A percentile compares a stretch with the other conserved stretches of the same genome.
Conservation (phyloP, 495 filamentous ascomycete species). For the Elasticomyces elasticus region DNA sequence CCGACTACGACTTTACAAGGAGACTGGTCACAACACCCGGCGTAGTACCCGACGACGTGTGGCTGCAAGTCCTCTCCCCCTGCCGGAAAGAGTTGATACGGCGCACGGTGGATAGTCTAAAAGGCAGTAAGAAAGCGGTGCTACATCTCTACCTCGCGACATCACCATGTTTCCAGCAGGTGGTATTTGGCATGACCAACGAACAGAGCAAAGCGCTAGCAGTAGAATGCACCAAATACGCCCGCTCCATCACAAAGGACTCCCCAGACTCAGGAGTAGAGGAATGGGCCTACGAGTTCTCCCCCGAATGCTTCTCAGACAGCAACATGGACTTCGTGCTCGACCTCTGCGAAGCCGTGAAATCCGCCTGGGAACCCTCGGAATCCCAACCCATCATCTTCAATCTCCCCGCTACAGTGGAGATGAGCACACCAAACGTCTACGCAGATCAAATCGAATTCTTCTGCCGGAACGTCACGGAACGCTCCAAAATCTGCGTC, state of each 20-base stretch:
- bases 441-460: conserved; percentile 97
- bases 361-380: conserved; percentile 84
- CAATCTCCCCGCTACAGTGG: conserved; percentile 93
- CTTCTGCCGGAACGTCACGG: conserved; percentile 71
- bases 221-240: conserved; percentile 76
- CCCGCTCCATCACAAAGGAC: conserved; percentile 88
- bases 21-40: conserved; percentile 80
- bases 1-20: conserved; percentile 91
- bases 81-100: conserved; percentile 89
- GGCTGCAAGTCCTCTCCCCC: conserved; percentile 87
- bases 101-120: conserved; percentile 80
- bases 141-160: conserved; percentile 95
- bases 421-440: conserved; percentile 90
- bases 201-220: conserved; percentile 74
- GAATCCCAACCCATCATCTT: conserved; percentile 84
- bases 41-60: conserved; percentile 82
- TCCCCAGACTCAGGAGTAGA: conserved; percentile 65
- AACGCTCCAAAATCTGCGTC: conserved; percentile 71
- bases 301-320: conserved; percentile 93
- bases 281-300: conserved; percentile 93
- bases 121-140: conserved; percentile 88
- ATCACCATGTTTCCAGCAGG: conserved; percentile 79
- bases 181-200: conserved; percentile 81
- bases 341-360: conserved; percentile 84
- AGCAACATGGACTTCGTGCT: conserved; percentile 75